A percentile compares a stretch with the other conserved stretches of the same genome.
Conservation (phyloP, 257 asterid species). For the Plectranthus barbatus region DNA sequence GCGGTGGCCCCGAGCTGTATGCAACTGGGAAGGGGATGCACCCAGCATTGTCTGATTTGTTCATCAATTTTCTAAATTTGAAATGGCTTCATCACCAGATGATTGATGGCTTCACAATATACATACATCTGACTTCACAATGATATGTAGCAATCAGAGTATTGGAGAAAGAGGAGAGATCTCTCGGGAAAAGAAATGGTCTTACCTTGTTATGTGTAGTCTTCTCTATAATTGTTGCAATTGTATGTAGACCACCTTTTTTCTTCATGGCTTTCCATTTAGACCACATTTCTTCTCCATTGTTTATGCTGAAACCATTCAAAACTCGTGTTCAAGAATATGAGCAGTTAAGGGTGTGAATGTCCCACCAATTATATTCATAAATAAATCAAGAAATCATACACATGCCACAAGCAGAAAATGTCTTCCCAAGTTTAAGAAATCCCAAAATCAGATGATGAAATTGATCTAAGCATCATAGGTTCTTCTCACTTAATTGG, state of each 20-base stretch:
- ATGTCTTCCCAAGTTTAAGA: no score
- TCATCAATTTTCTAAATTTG: background rate
- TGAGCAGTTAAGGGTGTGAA: no score
- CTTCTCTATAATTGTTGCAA: background rate
- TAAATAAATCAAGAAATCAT: no score
- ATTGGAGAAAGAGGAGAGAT: background rate
- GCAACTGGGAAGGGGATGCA: slow-evolving; percentile 91
- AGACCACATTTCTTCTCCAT: no score
- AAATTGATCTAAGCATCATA: no score
- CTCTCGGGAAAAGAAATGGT: no score
- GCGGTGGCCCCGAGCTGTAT: slow-evolving; percentile 78
- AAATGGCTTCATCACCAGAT: background rate
- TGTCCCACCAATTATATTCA: no score
- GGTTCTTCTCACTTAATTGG: background rate
- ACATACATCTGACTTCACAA: background rate
- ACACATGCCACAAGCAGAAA: no score
- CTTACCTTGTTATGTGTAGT: background rate
- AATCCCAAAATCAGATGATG: background rate
- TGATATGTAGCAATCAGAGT: background rate
- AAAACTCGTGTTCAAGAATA: no score
- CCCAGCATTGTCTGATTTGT: slow-evolving; percentile 75
- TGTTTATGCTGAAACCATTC: no score
- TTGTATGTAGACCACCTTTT: background rate
- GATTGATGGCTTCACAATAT: background rate
- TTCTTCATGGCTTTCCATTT: background rate